phyloP scores from a whole-genome alignment of 2,329 filamentous ascomycete species.

The Pseudogymnoascus sp. region DNA sequence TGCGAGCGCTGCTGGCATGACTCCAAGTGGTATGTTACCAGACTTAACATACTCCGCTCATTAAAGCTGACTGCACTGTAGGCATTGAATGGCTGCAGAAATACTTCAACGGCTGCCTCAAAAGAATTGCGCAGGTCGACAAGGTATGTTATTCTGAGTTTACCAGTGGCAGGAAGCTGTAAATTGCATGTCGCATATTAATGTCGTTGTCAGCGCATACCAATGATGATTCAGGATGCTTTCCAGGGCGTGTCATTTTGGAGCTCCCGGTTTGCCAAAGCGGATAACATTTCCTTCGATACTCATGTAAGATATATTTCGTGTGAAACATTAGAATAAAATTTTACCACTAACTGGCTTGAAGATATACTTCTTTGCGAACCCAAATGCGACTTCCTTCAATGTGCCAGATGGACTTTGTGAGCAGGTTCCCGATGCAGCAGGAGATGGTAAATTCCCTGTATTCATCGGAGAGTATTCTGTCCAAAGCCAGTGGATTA shows the following conservation, averaged over 20 bases:
- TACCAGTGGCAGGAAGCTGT: not conserved
- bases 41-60: not conserved
- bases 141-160: conserved; percentile 1
- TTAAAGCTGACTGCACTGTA: not conserved
- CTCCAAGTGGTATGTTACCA: not conserved
- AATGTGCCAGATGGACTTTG: conserved; percentile 24
- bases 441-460: conserved; percentile 23
- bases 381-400: conserved; percentile 19
- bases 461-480: conserved; percentile 30
- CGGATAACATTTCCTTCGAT: conserved; percentile 27
- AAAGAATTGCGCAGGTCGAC: conserved; percentile 22
- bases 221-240: conserved; percentile 28
- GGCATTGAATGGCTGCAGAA: conserved; percentile 23
- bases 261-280: conserved; percentile 21
- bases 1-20: not conserved
- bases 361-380: conserved; percentile 25
- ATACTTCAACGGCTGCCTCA: conserved; percentile 27
- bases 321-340: not conserved
- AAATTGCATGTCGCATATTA: not conserved
- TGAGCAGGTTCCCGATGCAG: conserved; percentile 20
- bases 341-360: not conserved
- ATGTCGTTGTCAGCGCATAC: conserved; percentile 18
- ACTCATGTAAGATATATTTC: conserved; percentile 14
- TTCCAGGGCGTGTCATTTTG: conserved; percentile 25
- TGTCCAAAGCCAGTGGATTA: conserved; percentile 27